Evolutionary conservation across 176 grass and related monocot genomes (phyloP).

Genomic region (Eremochloa ophiuroides): DNA sequence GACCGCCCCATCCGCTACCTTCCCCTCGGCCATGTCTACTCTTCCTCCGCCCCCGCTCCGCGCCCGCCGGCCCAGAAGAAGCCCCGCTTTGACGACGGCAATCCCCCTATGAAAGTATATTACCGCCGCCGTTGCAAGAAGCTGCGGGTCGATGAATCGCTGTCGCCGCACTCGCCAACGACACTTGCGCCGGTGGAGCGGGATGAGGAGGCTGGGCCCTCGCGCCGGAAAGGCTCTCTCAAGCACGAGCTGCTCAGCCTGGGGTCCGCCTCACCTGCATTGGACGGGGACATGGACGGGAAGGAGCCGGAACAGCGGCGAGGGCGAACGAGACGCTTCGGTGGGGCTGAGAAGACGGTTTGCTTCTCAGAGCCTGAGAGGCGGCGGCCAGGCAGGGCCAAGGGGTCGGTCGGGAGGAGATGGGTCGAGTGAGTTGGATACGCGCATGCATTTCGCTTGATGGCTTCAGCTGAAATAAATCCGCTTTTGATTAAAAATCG

Average conservation of each 20-base stretch:
- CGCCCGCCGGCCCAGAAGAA: conserved; percentile 45
- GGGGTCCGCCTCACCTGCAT: conserved; percentile 30
- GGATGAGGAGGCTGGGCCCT: neutral
- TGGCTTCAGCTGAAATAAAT: neutral
- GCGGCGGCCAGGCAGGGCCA: conserved; percentile 19
- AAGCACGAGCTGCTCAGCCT: conserved; percentile 51
- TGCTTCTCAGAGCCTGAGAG: conserved; percentile 23
- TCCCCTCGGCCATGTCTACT: conserved; percentile 79
- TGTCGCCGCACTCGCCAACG: neutral
- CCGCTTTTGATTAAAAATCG: neutral
- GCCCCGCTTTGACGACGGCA: conserved; percentile 4
- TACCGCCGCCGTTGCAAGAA: conserved; percentile 43
- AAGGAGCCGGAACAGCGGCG: neutral
- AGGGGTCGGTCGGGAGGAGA: conserved; percentile 49
- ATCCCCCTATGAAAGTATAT: conserved; percentile 34
- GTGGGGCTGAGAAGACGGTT: conserved; percentile 12
- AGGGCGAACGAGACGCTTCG: conserved; percentile 12
- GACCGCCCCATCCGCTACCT: conserved; percentile 64
- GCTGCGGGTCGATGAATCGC: conserved; percentile 25
- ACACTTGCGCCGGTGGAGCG: neutral
- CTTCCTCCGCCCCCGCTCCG: conserved; percentile 45
- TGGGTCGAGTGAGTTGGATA: conserved; percentile 89
- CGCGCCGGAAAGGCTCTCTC: conserved; percentile 32
- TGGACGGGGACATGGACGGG: conserved; percentile 6
- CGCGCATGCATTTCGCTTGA: neutral